Evolutionary conservation across 306 rosid genomes (phyloP), one percentile per base, ranked within the genome.

Genomic region (Trichosanthes cucumerina): DNA sequence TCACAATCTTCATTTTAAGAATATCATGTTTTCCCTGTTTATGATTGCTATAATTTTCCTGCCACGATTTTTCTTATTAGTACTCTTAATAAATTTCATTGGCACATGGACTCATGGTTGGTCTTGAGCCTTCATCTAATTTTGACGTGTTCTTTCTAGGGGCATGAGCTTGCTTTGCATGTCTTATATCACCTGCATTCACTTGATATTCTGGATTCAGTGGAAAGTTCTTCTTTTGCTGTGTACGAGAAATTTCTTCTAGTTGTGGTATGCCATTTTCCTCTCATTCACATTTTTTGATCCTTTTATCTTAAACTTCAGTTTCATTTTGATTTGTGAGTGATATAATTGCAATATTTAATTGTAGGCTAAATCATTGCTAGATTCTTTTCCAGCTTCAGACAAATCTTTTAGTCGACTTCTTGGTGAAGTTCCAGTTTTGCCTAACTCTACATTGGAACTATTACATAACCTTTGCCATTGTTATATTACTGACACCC

Each of bases 401-500:
- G 99, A 92, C 84, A 95, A 91, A 87, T 89, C 99, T 38, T 95
- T 92, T 83, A 92, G 99, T 82, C 88, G 90, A 83, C 97, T 95
- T 82, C 95, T 95, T 75, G 93, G 97, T 39, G 99, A 95, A 88
- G 99, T 88, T 66, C 99, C 99, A 53, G 68, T 83, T 86, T 83
- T 95, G 82, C 96, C 99, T 0, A 89, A 92, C 79, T 91, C 99
- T 12, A 83, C 86, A 54, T 81, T 91, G 89, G 86, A 91, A 77
- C 84, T 95, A 79, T 87, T 95, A 74, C 81, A 81, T 75, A 93
- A 95, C 76, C 96, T 95, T 80, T 95, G 99, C 86, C 86, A 63
- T 77, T 86, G 97, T 79, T 89, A 89, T 82, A 86, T 91, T 60
- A 60, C 80, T 79, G 93, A 90, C 81, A 81, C 79, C 78, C 86